Evolutionary conservation across 352 stramenopile genomes (phyloP).

Genomic region (Pseudoperonospora humuli): DNA sequence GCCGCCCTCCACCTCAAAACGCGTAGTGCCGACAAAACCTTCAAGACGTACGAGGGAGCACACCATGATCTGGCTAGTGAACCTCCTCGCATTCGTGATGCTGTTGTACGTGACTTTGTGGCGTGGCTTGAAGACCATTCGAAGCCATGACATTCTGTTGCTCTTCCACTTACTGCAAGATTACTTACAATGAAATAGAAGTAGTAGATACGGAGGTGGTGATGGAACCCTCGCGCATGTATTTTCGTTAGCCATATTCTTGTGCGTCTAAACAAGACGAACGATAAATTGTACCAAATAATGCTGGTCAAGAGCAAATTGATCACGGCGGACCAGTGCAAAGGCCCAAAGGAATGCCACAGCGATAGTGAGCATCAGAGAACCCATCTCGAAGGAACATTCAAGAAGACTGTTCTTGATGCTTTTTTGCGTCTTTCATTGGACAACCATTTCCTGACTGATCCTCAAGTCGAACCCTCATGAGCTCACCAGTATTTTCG

Average conservation of each 20-base stretch:
- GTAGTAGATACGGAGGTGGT: constrained; percentile 8
- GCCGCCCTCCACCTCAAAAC: constrained; percentile 48
- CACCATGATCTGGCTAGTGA: constrained; percentile 72
- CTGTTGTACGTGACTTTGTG: constrained; percentile 63
- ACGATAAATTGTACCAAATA: constrained; percentile 52
- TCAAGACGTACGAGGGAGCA: constrained; percentile 45
- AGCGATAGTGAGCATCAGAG: constrained; percentile 32
- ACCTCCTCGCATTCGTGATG: constrained; percentile 47
- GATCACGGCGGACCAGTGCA: constrained; percentile 41
- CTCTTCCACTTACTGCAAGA: constrained; percentile 8
- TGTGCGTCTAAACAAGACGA: constrained; percentile 43
- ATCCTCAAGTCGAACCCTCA: too few relatives aligned
- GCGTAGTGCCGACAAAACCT: constrained; percentile 58
- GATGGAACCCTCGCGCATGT: background rate
- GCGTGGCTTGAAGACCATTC: constrained; percentile 50
- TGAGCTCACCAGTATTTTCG: constrained; percentile 14
- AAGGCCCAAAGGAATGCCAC: constrained; percentile 37
- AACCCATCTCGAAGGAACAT: too few relatives aligned
- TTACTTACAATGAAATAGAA: constrained; percentile 22
- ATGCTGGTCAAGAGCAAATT: constrained; percentile 43
- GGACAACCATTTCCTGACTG: too few relatives aligned
- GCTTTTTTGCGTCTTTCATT: too few relatives aligned
- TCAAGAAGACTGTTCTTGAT: too few relatives aligned
- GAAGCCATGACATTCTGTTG: constrained; percentile 9
- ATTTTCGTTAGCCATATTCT: constrained; percentile 36